Evolutionary conservation across 2,329 filamentous ascomycete species (phyloP).

Genomic region (Chlorencoelia australis): DNA sequence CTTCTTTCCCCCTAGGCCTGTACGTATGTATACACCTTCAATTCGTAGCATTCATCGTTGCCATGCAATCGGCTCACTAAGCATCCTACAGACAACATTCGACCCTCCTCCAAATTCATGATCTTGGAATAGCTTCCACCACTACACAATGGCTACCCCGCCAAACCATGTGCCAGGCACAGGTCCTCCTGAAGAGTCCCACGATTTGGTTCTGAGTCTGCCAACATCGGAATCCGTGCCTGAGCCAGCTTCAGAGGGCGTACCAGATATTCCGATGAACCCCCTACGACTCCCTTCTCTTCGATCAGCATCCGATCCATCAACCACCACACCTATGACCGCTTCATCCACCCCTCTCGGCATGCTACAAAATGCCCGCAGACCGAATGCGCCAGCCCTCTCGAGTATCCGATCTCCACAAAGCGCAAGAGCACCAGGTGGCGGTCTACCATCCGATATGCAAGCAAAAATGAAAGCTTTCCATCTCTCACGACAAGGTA

Average conservation of each 20-base stretch:
- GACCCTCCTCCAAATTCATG: not conserved
- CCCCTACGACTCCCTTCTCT: conserved; percentile 48
- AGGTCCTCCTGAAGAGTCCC: conserved; percentile 17
- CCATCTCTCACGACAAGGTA: conserved; percentile 52
- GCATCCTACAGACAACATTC: not conserved
- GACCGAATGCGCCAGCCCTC: conserved; percentile 31
- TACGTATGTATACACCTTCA: too few relatives aligned
- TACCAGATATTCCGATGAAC: too few relatives aligned
- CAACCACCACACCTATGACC: conserved; percentile 50
- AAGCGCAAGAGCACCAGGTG: conserved; percentile 30
- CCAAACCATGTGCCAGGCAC: conserved; percentile 9
- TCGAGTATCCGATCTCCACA: conserved; percentile 9
- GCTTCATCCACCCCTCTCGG: conserved; percentile 78
- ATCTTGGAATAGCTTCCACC: not conserved
- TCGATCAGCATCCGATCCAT: conserved; percentile 49
- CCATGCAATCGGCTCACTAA: conserved; percentile 3
- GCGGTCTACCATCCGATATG: conserved; percentile 51
- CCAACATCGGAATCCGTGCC: conserved; percentile 10
- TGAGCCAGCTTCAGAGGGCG: too few relatives aligned
- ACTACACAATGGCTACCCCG: conserved; percentile 15
- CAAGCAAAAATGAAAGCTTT: conserved; percentile 62
- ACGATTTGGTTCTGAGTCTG: conserved; percentile 14
- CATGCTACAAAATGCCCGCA: conserved; percentile 56
- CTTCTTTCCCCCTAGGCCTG: too few relatives aligned
- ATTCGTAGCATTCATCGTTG: too few relatives aligned